Evolutionary conservation across 768 basidiomycete species (phyloP).

Genomic region (Tulasnella sp.): DNA sequence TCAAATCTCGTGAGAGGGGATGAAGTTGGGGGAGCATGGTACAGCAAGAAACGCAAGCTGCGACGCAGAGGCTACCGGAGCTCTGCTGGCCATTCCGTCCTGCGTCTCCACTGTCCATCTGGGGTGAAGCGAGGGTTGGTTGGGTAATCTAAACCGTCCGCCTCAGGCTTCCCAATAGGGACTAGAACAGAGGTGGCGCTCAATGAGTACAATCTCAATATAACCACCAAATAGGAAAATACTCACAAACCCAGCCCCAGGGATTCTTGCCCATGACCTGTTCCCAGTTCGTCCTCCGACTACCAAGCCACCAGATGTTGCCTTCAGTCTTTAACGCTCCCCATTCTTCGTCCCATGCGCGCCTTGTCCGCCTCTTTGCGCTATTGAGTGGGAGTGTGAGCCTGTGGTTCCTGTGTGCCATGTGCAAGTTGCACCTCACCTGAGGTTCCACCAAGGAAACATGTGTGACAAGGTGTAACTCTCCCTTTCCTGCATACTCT

Average conservation of each 20-base stretch:
- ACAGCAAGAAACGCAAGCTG: neutral
- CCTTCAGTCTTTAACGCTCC: constrained; percentile 70
- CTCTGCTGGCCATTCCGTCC: constrained; percentile 67
- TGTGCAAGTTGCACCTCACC: constrained; percentile 43
- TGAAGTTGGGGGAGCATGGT: neutral
- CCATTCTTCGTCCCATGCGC: constrained; percentile 76
- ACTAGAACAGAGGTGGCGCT: constrained; percentile 36
- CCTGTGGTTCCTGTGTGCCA: neutral
- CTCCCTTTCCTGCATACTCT: constrained; percentile 64
- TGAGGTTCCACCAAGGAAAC: constrained; percentile 52
- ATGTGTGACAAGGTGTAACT: constrained; percentile 47
- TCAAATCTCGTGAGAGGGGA: neutral
- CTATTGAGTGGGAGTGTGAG: constrained; percentile 40
- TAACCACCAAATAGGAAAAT: constrained; percentile 15
- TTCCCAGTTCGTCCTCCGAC: constrained; percentile 61
- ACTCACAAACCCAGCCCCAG: constrained; percentile 79
- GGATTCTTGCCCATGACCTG: constrained; percentile 71
- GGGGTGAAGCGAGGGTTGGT: constrained; percentile 70
- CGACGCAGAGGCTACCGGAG: constrained; percentile 45
- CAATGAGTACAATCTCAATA: neutral
- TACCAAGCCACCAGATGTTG: constrained; percentile 83
- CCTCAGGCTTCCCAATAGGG: constrained; percentile 51
- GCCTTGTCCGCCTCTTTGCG: constrained; percentile 35
- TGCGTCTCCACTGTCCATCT: constrained; percentile 61
- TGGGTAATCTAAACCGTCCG: constrained; percentile 61